A percentile compares a stretch with the other conserved stretches of the same genome.
phyloP scores from a whole-genome alignment of 805 yeast genomes.

The Priceomyces medius region DNA sequence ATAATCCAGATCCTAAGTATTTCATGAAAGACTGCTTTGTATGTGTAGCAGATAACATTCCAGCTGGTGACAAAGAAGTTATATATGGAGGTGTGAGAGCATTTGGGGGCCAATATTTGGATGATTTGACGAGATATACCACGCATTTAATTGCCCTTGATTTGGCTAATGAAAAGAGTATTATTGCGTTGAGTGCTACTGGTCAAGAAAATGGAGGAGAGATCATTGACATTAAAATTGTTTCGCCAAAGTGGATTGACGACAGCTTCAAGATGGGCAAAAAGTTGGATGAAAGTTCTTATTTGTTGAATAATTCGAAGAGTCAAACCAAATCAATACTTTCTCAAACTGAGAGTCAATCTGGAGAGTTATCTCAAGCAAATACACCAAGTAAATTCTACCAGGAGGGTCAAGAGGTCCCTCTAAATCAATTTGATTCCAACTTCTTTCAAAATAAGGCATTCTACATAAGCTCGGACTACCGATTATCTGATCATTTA shows the following conservation, averaged over 20 bases:
- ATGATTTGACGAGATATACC: slow-evolving; percentile 62
- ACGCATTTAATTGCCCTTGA: slow-evolving; percentile 73
- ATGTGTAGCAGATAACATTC: slow-evolving; percentile 56
- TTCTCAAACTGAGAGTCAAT: neutral
- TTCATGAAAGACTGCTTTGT: slow-evolving; percentile 62
- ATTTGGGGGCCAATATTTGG: slow-evolving; percentile 74
- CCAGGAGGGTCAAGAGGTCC: slow-evolving; percentile 2
- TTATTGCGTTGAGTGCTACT: slow-evolving; percentile 48
- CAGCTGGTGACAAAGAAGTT: slow-evolving; percentile 62
- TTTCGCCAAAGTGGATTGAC: slow-evolving; percentile 78
- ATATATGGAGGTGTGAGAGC: slow-evolving; percentile 66
- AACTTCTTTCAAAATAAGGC: slow-evolving; percentile 42
- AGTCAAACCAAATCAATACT: neutral
- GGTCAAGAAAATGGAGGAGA: slow-evolving; percentile 17
- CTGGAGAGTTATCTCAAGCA: slow-evolving; percentile 1
- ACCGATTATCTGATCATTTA: slow-evolving; percentile 49
- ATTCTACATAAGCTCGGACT: slow-evolving; percentile 56
- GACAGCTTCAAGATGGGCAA: slow-evolving; percentile 58
- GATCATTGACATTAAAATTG: slow-evolving; percentile 51
- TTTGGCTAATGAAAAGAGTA: slow-evolving; percentile 54
- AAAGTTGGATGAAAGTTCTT: slow-evolving; percentile 52
- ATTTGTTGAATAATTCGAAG: slow-evolving; percentile 41
- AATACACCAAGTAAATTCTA: neutral
- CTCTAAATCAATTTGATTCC: slow-evolving; percentile 5
- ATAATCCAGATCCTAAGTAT: slow-evolving; percentile 68